phyloP scores from a whole-genome alignment of 2,329 filamentous ascomycete genomes.

The Rugonectria rugulosa region DNA sequence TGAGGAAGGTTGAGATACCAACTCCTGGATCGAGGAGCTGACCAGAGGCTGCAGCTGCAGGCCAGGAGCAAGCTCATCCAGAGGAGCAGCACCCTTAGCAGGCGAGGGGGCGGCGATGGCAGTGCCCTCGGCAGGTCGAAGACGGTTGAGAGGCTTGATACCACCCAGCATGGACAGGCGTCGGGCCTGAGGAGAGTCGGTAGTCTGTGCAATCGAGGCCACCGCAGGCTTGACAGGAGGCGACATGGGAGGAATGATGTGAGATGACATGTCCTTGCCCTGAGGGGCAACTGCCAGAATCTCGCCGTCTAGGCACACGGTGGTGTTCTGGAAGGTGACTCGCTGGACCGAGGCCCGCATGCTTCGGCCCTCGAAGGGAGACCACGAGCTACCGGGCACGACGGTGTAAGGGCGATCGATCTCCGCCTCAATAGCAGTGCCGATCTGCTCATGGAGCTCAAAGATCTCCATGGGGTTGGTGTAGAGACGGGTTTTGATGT shows the following conservation, averaged over 20 bases:
- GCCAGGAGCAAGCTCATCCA: slow-evolving; percentile 57
- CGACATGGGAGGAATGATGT: slow-evolving; percentile 63
- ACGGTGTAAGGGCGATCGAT: slow-evolving; percentile 75
- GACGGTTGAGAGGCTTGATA: slow-evolving; percentile 41
- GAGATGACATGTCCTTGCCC: slow-evolving; percentile 80
- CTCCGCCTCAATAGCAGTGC: slow-evolving; percentile 77
- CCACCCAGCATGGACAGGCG: slow-evolving; percentile 42
- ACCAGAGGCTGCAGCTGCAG: slow-evolving; percentile 59
- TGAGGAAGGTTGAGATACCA: slow-evolving; percentile 76
- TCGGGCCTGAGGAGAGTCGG: slow-evolving; percentile 47
- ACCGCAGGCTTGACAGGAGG: slow-evolving; percentile 64
- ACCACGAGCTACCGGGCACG: slow-evolving; percentile 61
- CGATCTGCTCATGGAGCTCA: slow-evolving; percentile 81
- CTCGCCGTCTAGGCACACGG: slow-evolving; percentile 77
- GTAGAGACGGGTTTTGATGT: slow-evolving; percentile 74
- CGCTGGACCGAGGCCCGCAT: slow-evolving; percentile 76
- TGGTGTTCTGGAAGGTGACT: slow-evolving; percentile 77
- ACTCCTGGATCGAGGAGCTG: slow-evolving; percentile 70
- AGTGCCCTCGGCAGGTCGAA: slow-evolving; percentile 39
- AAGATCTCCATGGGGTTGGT: slow-evolving; percentile 84
- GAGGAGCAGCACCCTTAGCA: slow-evolving; percentile 33
- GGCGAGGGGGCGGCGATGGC: slow-evolving; percentile 30
- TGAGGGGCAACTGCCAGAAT: slow-evolving; percentile 60
- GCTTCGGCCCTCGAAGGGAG: slow-evolving; percentile 73
- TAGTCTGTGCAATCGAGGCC: slow-evolving; percentile 44